Conservation (phyloP, 768 basidiomycete species). For the Russula virescens region DNA sequence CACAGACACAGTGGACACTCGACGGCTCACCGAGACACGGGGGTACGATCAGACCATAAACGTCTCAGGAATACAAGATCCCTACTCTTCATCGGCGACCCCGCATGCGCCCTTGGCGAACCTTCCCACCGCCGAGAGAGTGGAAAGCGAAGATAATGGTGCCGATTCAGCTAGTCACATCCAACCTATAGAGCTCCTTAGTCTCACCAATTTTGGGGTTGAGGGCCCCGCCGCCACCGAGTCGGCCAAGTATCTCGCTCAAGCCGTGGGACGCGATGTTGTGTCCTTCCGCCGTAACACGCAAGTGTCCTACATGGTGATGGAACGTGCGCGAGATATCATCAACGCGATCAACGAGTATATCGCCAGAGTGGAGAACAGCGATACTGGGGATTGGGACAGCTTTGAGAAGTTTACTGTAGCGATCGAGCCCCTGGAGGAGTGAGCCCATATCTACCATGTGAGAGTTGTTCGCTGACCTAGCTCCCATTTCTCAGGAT, state of each 20-base stretch:
- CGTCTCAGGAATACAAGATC: not conserved
- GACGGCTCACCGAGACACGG: not conserved
- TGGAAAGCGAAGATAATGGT: not conserved
- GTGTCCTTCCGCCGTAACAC: conserved; percentile 23
- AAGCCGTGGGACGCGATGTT: conserved; percentile 19
- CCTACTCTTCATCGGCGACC: not conserved
- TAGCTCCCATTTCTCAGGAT: not conserved
- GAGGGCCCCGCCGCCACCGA: conserved; percentile 16
- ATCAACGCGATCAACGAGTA: conserved; percentile 17
- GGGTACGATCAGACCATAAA: not conserved
- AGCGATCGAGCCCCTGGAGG: conserved; percentile 25
- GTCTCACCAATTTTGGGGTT: conserved; percentile 2
- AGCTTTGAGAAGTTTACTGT: conserved; percentile 22
- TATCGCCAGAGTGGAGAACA: conserved; percentile 18
- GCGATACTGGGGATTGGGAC: conserved; percentile 9
- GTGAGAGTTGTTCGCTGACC: not conserved
- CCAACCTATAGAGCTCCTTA: not conserved
- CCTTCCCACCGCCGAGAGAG: not conserved
- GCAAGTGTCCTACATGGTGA: conserved; percentile 22
- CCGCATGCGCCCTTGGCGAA: not conserved
- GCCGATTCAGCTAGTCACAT: not conserved
- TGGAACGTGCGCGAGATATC: conserved; percentile 22
- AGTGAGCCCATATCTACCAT: conserved; percentile 2
- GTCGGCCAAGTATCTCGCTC: conserved; percentile 20
- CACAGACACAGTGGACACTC: not conserved